phyloP scores from a whole-genome alignment of 2,329 filamentous ascomycete species.

The Incumbomyces lentus region DNA sequence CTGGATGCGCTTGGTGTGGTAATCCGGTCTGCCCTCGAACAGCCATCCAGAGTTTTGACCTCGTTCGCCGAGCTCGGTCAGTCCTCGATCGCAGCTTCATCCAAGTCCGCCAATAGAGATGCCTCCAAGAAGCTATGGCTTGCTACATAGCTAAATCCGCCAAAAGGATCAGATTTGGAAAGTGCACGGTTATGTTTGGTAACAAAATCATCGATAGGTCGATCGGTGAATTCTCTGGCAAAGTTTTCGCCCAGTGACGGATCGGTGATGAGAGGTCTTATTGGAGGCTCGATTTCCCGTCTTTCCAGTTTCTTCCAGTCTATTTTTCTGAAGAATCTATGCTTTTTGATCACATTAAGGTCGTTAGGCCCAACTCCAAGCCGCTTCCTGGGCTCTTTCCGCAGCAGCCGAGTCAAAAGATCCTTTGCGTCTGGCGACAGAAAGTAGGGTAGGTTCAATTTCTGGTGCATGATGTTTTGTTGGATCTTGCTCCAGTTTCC shows the following conservation, averaged over 20 bases:
- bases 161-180: slow-evolving; percentile 33
- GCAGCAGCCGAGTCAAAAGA: slow-evolving; percentile 74
- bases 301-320: slow-evolving; percentile 82
- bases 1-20: no score
- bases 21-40: no score
- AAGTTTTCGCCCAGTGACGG: slow-evolving; percentile 97
- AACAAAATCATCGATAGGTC: slow-evolving; percentile 16
- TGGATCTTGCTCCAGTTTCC: slow-evolving; percentile 91
- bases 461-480: slow-evolving; percentile 90
- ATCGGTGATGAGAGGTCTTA: slow-evolving; percentile 87
- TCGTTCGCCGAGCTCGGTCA: neutral
- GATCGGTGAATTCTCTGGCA: slow-evolving; percentile 71
- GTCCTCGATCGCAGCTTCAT: slow-evolving; percentile 17
- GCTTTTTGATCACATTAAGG: slow-evolving; percentile 71
- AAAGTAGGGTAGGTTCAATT: slow-evolving; percentile 80
- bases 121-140: slow-evolving; percentile 36
- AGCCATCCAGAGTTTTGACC: no score
- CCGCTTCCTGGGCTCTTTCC: slow-evolving; percentile 85
- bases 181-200: slow-evolving; percentile 16
- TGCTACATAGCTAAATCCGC: slow-evolving; percentile 40
- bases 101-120: slow-evolving; percentile 18
- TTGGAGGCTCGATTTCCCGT: slow-evolving; percentile 76
- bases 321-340: slow-evolving; percentile 94
- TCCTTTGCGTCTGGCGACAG: slow-evolving; percentile 88
- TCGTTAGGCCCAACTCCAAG: slow-evolving; percentile 87